Evolutionary conservation across 371 early-diverging fungal species (phyloP).

Genomic region (Apophysomyces ossiformis): DNA sequence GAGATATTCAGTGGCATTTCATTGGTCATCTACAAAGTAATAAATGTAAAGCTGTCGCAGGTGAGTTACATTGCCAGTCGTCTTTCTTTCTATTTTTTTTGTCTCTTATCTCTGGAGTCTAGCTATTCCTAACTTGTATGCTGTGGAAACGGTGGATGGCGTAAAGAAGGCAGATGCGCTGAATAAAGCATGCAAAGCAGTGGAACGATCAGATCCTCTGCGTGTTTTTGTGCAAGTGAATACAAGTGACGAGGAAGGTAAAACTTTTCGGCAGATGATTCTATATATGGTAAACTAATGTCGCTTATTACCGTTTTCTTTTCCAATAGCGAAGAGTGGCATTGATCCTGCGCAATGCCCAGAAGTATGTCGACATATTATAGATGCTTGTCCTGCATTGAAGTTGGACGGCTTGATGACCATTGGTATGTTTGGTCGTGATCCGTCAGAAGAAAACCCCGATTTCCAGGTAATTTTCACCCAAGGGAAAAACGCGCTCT

Average conservation of each 20-base stretch:
- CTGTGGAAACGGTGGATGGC: slow-evolving; percentile 91
- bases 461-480: slow-evolving; percentile 74
- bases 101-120: background rate
- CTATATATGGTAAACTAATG: slow-evolving; percentile 1
- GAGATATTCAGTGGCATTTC: slow-evolving; percentile 94
- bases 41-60: slow-evolving; percentile 88
- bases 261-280: slow-evolving; percentile 6
- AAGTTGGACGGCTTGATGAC: slow-evolving; percentile 92
- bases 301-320: slow-evolving; percentile 4
- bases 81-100: background rate
- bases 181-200: slow-evolving; percentile 69
- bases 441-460: slow-evolving; percentile 69
- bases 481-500: background rate
- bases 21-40: slow-evolving; percentile 95
- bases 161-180: slow-evolving; percentile 81
- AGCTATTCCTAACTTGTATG: slow-evolving; percentile 88
- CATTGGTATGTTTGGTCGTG: slow-evolving; percentile 79
- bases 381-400: slow-evolving; percentile 69
- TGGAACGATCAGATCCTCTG: slow-evolving; percentile 58
- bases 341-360: slow-evolving; percentile 55
- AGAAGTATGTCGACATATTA: slow-evolving; percentile 65
- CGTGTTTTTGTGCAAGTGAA: slow-evolving; percentile 92
- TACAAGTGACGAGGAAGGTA: slow-evolving; percentile 91
- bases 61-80: slow-evolving; percentile 24
- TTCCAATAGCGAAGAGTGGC: slow-evolving; percentile 80